Evolutionary conservation across 257 asterid species (phyloP).

Genomic region (Jasminum sambac): DNA sequence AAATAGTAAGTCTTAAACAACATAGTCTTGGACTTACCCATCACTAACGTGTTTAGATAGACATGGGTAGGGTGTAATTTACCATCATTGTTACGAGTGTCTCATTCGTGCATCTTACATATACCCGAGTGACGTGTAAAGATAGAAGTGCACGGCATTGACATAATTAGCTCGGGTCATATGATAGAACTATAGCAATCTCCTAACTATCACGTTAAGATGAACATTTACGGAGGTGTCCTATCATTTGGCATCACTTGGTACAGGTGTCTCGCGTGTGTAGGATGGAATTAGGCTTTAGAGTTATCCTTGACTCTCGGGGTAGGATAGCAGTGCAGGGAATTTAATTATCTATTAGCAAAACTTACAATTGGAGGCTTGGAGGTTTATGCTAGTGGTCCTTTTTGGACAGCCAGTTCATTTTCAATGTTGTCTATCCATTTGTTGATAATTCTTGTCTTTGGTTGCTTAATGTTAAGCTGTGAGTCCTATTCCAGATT

Average conservation of each 20-base stretch:
- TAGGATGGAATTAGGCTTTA: not conserved
- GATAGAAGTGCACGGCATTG: not conserved
- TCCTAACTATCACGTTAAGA: too few species aligned
- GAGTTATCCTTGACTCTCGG: not conserved
- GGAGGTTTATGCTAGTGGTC: constrained; percentile 21
- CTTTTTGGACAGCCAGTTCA: constrained; percentile 20
- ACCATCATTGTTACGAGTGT: too few species aligned
- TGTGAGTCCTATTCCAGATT: constrained; percentile 21
- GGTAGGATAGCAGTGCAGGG: not conserved
- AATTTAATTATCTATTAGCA: not conserved
- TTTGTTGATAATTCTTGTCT: not conserved
- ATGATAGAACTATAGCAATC: too few species aligned
- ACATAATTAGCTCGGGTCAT: too few species aligned
- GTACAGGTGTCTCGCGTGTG: not conserved
- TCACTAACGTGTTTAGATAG: too few species aligned
- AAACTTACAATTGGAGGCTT: not conserved
- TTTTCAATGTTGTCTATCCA: not conserved
- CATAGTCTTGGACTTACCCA: too few species aligned
- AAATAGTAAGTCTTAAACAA: too few species aligned
- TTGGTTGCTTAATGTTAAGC: not conserved
- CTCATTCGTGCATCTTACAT: too few species aligned
- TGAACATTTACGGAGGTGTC: too few species aligned
- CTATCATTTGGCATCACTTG: not conserved
- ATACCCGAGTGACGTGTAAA: not conserved
- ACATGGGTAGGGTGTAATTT: too few species aligned